Percentiles rank a stretch among this genome's conserved stretches.
These are phyloP conservation scores for Achlya hypogyna DNA, from an alignment of 352 stramenopile species.

Conservation along the genomic window DNA sequence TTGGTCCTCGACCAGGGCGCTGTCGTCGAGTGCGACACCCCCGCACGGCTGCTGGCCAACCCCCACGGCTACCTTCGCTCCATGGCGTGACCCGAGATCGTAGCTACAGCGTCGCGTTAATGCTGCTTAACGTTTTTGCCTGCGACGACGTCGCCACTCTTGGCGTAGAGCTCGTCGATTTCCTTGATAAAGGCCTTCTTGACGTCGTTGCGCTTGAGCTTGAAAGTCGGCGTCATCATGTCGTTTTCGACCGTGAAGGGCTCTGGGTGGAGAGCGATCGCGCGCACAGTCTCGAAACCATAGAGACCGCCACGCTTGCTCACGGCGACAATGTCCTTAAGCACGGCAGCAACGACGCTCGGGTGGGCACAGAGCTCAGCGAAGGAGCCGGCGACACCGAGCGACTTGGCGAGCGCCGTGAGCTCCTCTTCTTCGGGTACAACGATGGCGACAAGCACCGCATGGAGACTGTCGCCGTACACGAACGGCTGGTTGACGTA, in stretches of 20 bases:
- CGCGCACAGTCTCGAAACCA: slow-evolving; percentile 88
- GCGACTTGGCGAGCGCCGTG: slow-evolving; percentile 1
- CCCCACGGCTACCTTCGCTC: slow-evolving; percentile 22
- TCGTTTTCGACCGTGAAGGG: slow-evolving; percentile 87
- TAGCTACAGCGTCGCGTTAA: neutral
- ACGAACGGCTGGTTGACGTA: slow-evolving; percentile 93
- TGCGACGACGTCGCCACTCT: slow-evolving; percentile 16
- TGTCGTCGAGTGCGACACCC: slow-evolving; percentile 32
- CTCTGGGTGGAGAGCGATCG: slow-evolving; percentile 77
- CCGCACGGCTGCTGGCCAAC: neutral
- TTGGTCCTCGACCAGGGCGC: slow-evolving; percentile 50
- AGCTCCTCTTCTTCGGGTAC: slow-evolving; percentile 89
- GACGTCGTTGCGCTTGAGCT: slow-evolving; percentile 90
- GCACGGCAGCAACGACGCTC: slow-evolving; percentile 44
- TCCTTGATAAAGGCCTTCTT: slow-evolving; percentile 75
- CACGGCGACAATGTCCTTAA: slow-evolving; percentile 62
- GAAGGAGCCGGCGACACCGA: neutral
- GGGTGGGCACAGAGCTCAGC: slow-evolving; percentile 16
- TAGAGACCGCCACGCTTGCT: slow-evolving; percentile 65
- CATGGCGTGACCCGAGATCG: neutral
- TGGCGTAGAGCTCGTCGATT: slow-evolving; percentile 74
- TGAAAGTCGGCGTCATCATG: slow-evolving; percentile 94
- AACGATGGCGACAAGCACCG: slow-evolving; percentile 88
- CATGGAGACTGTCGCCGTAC: slow-evolving; percentile 92
- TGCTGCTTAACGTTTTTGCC: slow-evolving; percentile 12